Evolutionary conservation across 768 basidiomycete genomes (phyloP).

Genomic region (Phlebiopsis gigantea): DNA sequence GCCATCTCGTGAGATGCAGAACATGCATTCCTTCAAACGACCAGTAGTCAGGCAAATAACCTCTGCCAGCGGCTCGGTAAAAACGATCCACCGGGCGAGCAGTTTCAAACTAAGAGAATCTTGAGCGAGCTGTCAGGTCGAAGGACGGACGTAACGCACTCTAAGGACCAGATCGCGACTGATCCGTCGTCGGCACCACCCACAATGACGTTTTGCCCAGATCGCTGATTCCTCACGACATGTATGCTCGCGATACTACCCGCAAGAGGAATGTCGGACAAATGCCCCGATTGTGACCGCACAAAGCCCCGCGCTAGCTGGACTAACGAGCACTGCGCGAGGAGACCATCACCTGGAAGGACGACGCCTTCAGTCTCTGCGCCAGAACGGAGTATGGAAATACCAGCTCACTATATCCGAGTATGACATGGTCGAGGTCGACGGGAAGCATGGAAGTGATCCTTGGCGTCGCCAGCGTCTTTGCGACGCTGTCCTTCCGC

Average conservation of each 20-base stretch:
- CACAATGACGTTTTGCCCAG: constrained; percentile 57
- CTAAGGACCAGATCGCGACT: constrained; percentile 64
- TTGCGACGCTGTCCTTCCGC: constrained; percentile 1
- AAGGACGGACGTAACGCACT: constrained; percentile 35
- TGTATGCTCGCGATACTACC: constrained; percentile 49
- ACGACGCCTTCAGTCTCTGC: neutral
- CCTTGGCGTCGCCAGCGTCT: neutral
- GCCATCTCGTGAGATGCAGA: constrained; percentile 75
- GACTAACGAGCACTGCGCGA: constrained; percentile 24
- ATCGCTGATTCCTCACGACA: constrained; percentile 49
- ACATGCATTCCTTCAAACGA: constrained; percentile 56
- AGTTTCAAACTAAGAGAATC: constrained; percentile 52
- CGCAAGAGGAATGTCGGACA: constrained; percentile 42
- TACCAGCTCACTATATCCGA: constrained; percentile 36
- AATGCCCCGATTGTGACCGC: constrained; percentile 25
- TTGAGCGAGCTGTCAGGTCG: neutral
- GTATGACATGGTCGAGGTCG: constrained; percentile 49
- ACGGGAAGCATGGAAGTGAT: constrained; percentile 37
- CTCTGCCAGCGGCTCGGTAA: constrained; percentile 55
- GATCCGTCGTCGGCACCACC: constrained; percentile 80
- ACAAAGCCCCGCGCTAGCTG: constrained; percentile 15
- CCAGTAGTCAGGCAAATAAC: constrained; percentile 56
- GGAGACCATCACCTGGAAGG: constrained; percentile 25
- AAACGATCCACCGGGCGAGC: constrained; percentile 68
- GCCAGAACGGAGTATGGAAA: neutral